Percentiles rank a stretch among this genome's conserved stretches.
These are phyloP conservation scores for Pseudogymnoascus sp. DNA, from an alignment of 2,329 filamentous ascomycete genomes.

Conservation along the genomic window DNA sequence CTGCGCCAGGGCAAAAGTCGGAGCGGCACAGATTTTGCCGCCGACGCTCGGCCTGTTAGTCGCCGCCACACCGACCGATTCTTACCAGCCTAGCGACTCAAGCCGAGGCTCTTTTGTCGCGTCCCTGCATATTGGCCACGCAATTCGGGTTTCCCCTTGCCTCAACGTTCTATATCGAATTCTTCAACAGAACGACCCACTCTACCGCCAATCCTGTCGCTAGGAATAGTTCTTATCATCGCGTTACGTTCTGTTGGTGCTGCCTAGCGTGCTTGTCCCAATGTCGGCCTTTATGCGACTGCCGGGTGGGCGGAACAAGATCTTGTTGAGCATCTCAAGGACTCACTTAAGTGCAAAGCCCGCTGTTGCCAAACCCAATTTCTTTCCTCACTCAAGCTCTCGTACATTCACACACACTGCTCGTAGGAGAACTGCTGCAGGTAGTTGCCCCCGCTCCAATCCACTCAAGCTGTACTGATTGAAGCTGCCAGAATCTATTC, in stretches of 20 bases:
- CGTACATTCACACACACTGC: background rate
- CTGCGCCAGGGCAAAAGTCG: background rate
- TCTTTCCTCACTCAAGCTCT: background rate
- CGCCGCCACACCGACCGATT: background rate
- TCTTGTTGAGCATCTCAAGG: background rate
- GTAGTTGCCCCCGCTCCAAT: background rate
- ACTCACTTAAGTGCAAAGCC: constrained; percentile 2
- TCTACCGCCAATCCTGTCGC: background rate
- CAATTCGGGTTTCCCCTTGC: background rate
- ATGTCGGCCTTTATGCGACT: background rate
- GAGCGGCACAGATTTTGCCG: background rate
- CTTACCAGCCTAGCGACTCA: background rate
- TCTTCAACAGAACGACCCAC: constrained; percentile 1
- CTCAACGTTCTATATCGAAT: constrained; percentile 1
- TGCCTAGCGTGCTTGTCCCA: background rate
- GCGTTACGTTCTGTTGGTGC: background rate
- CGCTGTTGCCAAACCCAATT: background rate
- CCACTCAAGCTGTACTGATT: background rate
- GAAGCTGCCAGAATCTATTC: constrained; percentile 5
- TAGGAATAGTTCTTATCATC: background rate
- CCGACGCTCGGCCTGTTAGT: constrained; percentile 2
- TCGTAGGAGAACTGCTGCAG: background rate
- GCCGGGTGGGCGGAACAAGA: background rate
- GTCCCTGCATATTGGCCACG: constrained; percentile 4
- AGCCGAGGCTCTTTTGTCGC: background rate